A percentile compares a stretch with the other conserved stretches of the same genome.
These are phyloP conservation scores for Gentiana straminea DNA, from an alignment of 257 asterid genomes.

Conservation along the genomic window DNA sequence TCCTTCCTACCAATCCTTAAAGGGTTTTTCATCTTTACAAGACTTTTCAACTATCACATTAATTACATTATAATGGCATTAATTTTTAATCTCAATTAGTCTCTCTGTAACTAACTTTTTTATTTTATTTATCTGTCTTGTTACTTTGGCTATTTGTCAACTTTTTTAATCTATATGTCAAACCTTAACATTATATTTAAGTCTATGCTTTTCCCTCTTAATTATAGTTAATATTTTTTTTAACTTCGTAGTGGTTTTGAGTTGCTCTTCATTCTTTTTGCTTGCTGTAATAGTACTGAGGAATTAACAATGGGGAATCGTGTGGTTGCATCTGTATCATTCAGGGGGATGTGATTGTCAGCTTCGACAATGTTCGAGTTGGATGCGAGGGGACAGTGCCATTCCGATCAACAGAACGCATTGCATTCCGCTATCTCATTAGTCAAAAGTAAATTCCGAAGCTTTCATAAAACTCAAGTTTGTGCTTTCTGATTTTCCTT, in stretches of 20 bases:
- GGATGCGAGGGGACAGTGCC: slow-evolving; percentile 98
- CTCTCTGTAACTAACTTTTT: too few relatives aligned
- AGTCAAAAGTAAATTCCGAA: slow-evolving; percentile 36
- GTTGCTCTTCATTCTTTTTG: not conserved
- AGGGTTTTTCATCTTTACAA: too few relatives aligned
- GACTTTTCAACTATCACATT: too few relatives aligned
- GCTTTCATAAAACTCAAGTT: not conserved
- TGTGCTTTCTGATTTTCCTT: not conserved
- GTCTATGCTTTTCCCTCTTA: not conserved
- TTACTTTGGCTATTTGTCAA: too few relatives aligned
- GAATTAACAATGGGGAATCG: not conserved
- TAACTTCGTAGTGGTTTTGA: not conserved
- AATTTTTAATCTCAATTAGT: too few relatives aligned
- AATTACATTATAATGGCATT: too few relatives aligned
- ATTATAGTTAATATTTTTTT: not conserved
- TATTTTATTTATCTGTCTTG: too few relatives aligned
- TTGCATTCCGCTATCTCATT: slow-evolving; percentile 89
- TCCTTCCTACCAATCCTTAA: too few relatives aligned
- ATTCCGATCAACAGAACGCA: slow-evolving; percentile 81
- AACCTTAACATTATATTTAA: not conserved
- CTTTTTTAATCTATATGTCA: too few relatives aligned
- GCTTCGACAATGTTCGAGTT: slow-evolving; percentile 78
- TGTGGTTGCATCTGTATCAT: slow-evolving; percentile 6
- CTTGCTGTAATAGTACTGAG: not conserved
- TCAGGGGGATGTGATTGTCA: slow-evolving; percentile 92